Base-by-base conservation (phyloP, 106 monocot species). In the Xerophyta viscosa region DNA sequence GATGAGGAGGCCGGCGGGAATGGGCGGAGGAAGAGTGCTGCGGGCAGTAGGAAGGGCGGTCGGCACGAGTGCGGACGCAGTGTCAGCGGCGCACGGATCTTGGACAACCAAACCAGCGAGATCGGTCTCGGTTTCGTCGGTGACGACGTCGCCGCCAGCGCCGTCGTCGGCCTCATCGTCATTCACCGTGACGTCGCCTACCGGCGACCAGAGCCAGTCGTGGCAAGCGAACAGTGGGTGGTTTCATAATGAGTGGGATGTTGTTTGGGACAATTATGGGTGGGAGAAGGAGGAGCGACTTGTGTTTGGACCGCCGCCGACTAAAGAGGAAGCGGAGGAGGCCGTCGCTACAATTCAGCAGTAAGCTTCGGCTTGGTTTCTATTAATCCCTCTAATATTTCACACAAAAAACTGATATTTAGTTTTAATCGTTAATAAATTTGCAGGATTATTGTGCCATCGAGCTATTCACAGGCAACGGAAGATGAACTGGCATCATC, bases 341-440 rank as follows among this genome's bases (percentile, higher is more conserved):
- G 82, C 87, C 17, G 58, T 88, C 11, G 60, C 64, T 22, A 62
- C 63, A 41, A 51, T 87, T 30, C 59, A 71, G 47, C 61, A 67
- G 86, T 86, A 48, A 69, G 70, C 20, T 52, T 2, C 6, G 15
- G 39, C 15, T 1, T n/a, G n/a, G n/a, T n/a, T n/a, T n/a, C n/a
- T n/a, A n/a, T n/a, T n/a, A n/a, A n/a, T n/a, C n/a, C n/a, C n/a
- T n/a, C n/a, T n/a, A n/a, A n/a, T n/a, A n/a, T n/a, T n/a, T n/a
- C n/a, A n/a, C n/a, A n/a, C n/a, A n/a, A n/a, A n/a, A n/a, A n/a
- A n/a, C n/a, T n/a, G n/a, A n/a, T n/a, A n/a, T n/a, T n/a, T 3
- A 7, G 10, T 39, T 15, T 8, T 39, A 39, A 12, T 39, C 39
- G 15, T 12, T 39, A 39, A 2, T 2, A 39, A 12, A 15, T 41